Percentiles rank a stretch among this genome's conserved stretches.
These are phyloP conservation scores for Salix brachista DNA, from an alignment of 345 rosid genomes.

Conservation along the genomic window DNA sequence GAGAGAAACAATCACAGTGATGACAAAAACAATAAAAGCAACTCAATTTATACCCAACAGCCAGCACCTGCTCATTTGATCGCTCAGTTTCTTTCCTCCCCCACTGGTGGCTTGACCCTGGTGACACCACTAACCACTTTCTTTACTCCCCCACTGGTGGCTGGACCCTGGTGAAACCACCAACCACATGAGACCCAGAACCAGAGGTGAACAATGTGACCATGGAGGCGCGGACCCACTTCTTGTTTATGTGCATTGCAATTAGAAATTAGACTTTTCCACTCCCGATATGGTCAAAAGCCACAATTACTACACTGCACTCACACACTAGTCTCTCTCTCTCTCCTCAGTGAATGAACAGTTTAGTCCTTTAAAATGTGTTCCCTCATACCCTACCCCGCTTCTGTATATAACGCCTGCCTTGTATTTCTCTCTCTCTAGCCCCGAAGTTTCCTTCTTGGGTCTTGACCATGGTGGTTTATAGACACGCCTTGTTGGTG, in stretches of 20 bases:
- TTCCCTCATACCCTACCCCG: neutral
- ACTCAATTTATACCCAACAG: no score
- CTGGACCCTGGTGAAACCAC: no score
- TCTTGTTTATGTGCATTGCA: neutral
- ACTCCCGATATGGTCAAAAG: slow-evolving; percentile 18
- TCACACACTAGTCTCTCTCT: neutral
- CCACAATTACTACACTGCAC: neutral
- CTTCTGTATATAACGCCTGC: neutral
- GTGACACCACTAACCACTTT: no score
- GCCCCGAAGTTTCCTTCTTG: slow-evolving; percentile 9
- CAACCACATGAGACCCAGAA: no score
- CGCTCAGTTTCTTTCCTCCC: no score
- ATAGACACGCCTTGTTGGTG: slow-evolving; percentile 22
- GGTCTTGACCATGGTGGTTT: slow-evolving; percentile 36
- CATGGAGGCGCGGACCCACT: slow-evolving; percentile 4
- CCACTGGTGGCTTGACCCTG: no score
- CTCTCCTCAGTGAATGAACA: neutral
- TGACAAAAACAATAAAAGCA: no score
- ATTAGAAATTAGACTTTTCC: neutral
- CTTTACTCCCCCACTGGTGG: no score
- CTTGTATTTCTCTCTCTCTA: neutral
- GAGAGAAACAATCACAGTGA: no score
- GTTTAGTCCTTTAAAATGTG: neutral
- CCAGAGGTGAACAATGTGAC: no score
- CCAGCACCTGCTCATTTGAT: no score